Evolutionary conservation across 2,329 filamentous ascomycete species (phyloP), one percentile per base, ranked within the genome.

Genomic region (Lachnellula hyalina): DNA sequence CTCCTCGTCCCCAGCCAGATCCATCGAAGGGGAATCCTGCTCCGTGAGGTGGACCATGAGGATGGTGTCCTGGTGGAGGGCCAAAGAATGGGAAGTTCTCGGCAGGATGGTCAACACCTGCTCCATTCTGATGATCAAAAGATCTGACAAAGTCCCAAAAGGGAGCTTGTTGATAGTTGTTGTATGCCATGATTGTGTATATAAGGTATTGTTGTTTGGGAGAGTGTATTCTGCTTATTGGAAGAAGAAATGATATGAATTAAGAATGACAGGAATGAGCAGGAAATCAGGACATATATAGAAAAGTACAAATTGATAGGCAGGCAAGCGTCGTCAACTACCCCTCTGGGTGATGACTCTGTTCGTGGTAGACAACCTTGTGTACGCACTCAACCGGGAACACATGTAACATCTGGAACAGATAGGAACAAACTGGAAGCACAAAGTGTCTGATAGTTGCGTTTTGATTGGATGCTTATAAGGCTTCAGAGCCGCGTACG

Each of bases 81-180:
- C 55, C 54, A 32, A 57, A 56, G 36, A 49, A 52, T 17, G 51
- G 47, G 50, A 47, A 54, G 1, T 46, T 54, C 49, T 51, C 60
- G 28, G 58, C 52, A 46, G 60, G 54, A 36, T 66, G 66, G 45
- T 68, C 66, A 42, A 67, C 62, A 48, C 66, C 66, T 28, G 57
- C 61, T 59, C 65, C 65, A 36, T 60, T 62, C 21, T 54, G 56
- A 47, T 49, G 17, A 28, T 66, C 60, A 53, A 66, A 60, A 23
- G 59, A 53, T 61, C 60, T 57, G 40, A 64, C 49, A 42, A 64
- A 68, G 48, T 66, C 63, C 66, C 65, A 68, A 36, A 68, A 68
- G 21, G 65, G 59, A 53, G 54, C 51, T 59, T 67, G 60, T 54
- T 64, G 62, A 46, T 65, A 50, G 49, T 65, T 63, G 54, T 64